A percentile compares a stretch with the other conserved stretches of the same genome.
These are phyloP conservation scores for Colletotrichum tamarilloi DNA, from an alignment of 2,329 filamentous ascomycete species.

Conservation along the genomic window DNA sequence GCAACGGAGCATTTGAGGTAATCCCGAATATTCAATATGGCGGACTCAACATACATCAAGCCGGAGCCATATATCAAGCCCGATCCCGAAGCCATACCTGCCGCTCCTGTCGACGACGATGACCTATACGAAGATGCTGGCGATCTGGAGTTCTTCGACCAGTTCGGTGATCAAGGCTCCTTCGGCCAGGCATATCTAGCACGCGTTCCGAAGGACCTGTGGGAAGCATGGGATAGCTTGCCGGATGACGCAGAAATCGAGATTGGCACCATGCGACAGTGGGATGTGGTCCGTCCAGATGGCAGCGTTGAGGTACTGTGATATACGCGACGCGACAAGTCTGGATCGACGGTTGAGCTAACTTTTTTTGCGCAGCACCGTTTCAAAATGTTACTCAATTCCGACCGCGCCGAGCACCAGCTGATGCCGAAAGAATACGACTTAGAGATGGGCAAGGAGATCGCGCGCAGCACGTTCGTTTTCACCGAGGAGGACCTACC, in stretches of 20 bases:
- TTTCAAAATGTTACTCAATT: conserved; percentile 75
- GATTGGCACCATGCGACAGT: conserved; percentile 78
- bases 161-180: conserved; percentile 42
- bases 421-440: conserved; percentile 90
- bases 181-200: conserved; percentile 69
- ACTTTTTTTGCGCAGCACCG: conserved; percentile 46
- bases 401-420: conserved; percentile 74
- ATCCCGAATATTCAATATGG: conserved; percentile 18
- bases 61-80: conserved; percentile 56
- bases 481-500: conserved; percentile 87
- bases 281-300: conserved; percentile 64
- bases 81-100: conserved; percentile 56
- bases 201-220: conserved; percentile 82
- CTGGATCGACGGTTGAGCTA: not conserved
- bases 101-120: conserved; percentile 67
- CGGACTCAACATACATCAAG: conserved; percentile 40
- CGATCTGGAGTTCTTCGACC: conserved; percentile 67
- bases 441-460: conserved; percentile 70
- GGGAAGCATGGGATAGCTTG: conserved; percentile 81
- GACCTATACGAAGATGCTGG: conserved; percentile 73
- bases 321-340: not conserved
- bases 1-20: not conserved
- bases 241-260: conserved; percentile 86
- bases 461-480: conserved; percentile 78
- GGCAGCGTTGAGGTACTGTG: conserved; percentile 52